These are phyloP conservation scores for Discostella stelligera DNA, from an alignment of 352 stramenopile genomes.

Conservation along the genomic window DNA sequence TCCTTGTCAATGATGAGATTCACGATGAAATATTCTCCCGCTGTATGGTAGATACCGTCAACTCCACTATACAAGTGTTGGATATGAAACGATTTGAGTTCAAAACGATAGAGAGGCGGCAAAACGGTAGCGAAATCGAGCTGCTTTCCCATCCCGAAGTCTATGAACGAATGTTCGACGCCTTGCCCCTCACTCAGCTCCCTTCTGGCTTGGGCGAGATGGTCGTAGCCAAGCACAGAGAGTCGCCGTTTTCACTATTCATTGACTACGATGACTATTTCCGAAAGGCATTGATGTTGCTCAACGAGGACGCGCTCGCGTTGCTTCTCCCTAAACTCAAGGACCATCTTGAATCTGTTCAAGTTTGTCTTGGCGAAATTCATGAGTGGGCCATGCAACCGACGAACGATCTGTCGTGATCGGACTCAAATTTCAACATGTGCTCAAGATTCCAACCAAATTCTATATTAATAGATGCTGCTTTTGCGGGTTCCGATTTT, in stretches of 20 bases:
- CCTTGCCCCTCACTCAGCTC: slow-evolving; percentile 11
- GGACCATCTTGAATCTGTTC: slow-evolving; percentile 44
- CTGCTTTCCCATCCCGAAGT: slow-evolving; percentile 7
- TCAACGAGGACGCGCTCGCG: slow-evolving; percentile 31
- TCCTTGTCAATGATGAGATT: slow-evolving; percentile 36
- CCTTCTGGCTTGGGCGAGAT: slow-evolving; percentile 12
- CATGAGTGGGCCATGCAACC: slow-evolving; percentile 40
- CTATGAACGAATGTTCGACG: slow-evolving; percentile 12
- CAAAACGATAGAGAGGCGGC: slow-evolving; percentile 2
- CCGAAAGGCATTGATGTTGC: slow-evolving; percentile 18
- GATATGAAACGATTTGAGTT: neutral
- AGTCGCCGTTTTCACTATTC: neutral
- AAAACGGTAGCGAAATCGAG: neutral
- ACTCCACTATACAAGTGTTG: neutral
- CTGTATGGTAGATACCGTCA: slow-evolving; percentile 11
- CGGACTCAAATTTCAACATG: slow-evolving; percentile 7
- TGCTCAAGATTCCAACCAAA: neutral
- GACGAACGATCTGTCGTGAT: slow-evolving; percentile 16
- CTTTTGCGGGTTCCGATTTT: neutral
- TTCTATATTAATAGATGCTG: neutral
- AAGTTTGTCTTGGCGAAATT: slow-evolving; percentile 46
- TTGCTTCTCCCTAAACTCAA: slow-evolving; percentile 42
- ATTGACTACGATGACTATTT: slow-evolving; percentile 43
- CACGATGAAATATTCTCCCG: slow-evolving; percentile 42
- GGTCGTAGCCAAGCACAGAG: neutral